These are phyloP conservation scores for Kazachstania sp. DNA, from an alignment of 1,139 yeast species.

Conservation along the genomic window DNA sequence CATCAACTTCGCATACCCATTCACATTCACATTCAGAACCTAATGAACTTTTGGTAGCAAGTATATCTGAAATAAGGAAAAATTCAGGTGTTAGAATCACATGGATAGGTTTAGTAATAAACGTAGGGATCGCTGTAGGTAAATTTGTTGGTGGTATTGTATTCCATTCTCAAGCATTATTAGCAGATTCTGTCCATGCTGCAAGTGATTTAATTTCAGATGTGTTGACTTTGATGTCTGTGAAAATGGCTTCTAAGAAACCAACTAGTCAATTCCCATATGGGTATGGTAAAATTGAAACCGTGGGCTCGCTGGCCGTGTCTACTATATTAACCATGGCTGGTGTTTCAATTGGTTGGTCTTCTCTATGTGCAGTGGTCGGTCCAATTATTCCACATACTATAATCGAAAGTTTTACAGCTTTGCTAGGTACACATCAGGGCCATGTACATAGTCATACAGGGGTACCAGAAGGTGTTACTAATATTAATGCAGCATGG, in stretches of 20 bases:
- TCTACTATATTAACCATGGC: conserved; percentile 76
- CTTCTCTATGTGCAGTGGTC: conserved; percentile 60
- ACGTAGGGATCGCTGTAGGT: conserved; percentile 75
- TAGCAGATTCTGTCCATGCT: conserved; percentile 93
- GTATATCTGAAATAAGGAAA: conserved; percentile 35
- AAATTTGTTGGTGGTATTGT: conserved; percentile 84
- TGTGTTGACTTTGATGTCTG: conserved; percentile 80
- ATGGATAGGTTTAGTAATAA: conserved; percentile 79
- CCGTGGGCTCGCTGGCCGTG: conserved; percentile 84
- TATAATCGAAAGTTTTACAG: conserved; percentile 36
- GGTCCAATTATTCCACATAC: conserved; percentile 59
- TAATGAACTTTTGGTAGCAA: conserved; percentile 32
- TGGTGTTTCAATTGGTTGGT: conserved; percentile 88
- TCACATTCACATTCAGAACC: conserved; percentile 32
- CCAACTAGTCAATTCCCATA: conserved; percentile 64
- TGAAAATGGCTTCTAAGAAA: conserved; percentile 61
- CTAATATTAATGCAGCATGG: conserved; percentile 92
- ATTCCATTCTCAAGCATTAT: conserved; percentile 87
- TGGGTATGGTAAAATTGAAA: conserved; percentile 90
- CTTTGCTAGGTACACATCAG: conserved; percentile 31
- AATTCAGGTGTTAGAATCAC: conserved; percentile 93
- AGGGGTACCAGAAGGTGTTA: conserved; percentile 37
- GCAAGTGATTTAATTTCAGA: conserved; percentile 85
- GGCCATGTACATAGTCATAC: conserved; percentile 35
- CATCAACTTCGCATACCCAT: conserved; percentile 27